Percentiles rank a stretch among this genome's conserved stretches.
Conservation (phyloP, 257 asterid species). For the Dorcoceras hygrometricum region DNA sequence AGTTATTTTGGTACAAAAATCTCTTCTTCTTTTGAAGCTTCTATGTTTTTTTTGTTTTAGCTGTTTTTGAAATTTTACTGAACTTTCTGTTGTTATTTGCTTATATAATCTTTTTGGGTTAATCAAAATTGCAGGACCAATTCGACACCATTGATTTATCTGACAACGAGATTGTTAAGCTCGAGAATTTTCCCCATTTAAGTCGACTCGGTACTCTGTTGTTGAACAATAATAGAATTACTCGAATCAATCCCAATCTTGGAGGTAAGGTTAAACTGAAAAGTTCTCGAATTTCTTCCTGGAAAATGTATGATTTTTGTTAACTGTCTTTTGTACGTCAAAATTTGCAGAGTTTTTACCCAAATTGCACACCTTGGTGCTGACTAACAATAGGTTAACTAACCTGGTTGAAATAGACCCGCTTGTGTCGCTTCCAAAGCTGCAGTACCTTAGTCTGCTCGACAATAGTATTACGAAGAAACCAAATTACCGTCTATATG, state of each 20-base stretch:
- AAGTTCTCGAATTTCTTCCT: not conserved
- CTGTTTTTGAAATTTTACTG: not conserved
- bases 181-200: constrained; percentile 76
- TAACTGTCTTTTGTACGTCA: constrained; percentile 12
- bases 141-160: constrained; percentile 94
- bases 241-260: constrained; percentile 85
- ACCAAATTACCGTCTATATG: constrained; percentile 94
- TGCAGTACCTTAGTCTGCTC: constrained; percentile 87
- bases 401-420: constrained; percentile 96
- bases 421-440: constrained; percentile 76
- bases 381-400: constrained; percentile 88
- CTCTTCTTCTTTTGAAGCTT: not conserved
- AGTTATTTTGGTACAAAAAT: not conserved
- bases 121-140: constrained; percentile 63
- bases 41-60: not conserved
- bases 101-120: constrained; percentile 9
- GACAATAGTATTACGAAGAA: constrained; percentile 89
- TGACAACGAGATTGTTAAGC: constrained; percentile 98
- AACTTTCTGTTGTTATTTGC: not conserved
- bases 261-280: constrained; percentile 55
- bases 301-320: not conserved
- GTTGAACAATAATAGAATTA: constrained; percentile 88
- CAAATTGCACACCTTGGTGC: constrained; percentile 84
- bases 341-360: constrained; percentile 82
- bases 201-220: constrained; percentile 87